A percentile compares a stretch with the other conserved stretches of the same genome.
Evolutionary conservation across 2,329 filamentous ascomycete species (phyloP).

Genomic region (Fusarium setosum): DNA sequence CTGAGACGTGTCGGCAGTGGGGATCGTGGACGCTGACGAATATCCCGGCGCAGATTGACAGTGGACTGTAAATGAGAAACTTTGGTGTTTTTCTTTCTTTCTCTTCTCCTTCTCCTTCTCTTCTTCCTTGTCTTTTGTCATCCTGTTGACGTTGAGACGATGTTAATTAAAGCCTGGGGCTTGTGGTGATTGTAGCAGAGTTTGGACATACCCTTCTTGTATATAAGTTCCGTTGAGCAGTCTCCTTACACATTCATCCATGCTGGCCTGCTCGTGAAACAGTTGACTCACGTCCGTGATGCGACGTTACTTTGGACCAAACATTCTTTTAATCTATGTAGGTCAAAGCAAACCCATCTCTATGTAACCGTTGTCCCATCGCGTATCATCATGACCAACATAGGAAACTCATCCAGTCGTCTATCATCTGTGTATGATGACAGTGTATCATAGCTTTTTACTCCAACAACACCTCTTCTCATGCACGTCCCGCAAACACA

Average conservation of each 20-base stretch:
- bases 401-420: slow-evolving; percentile 32
- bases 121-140: background rate
- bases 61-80: slow-evolving; percentile 54
- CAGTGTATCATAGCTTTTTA: slow-evolving; percentile 9
- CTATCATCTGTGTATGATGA: slow-evolving; percentile 11
- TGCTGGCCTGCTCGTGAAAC: no score
- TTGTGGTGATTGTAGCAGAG: background rate
- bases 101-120: background rate
- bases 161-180: background rate
- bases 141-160: background rate
- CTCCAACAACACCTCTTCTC: background rate
- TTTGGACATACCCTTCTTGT: slow-evolving; percentile 4
- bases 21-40: slow-evolving; percentile 58
- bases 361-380: slow-evolving; percentile 11
- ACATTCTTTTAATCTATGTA: slow-evolving; percentile 2
- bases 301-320: slow-evolving; percentile 3
- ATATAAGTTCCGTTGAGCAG: background rate
- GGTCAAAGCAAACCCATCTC: slow-evolving; percentile 3
- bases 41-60: slow-evolving; percentile 64
- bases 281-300: background rate
- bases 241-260: background rate
- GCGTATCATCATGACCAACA: slow-evolving; percentile 27
- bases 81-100: background rate
- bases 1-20: slow-evolving; percentile 67
- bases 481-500: background rate